Base-by-base conservation (phyloP, 2,329 filamentous ascomycete genomes). In the Aureobasidium sp. region DNA sequence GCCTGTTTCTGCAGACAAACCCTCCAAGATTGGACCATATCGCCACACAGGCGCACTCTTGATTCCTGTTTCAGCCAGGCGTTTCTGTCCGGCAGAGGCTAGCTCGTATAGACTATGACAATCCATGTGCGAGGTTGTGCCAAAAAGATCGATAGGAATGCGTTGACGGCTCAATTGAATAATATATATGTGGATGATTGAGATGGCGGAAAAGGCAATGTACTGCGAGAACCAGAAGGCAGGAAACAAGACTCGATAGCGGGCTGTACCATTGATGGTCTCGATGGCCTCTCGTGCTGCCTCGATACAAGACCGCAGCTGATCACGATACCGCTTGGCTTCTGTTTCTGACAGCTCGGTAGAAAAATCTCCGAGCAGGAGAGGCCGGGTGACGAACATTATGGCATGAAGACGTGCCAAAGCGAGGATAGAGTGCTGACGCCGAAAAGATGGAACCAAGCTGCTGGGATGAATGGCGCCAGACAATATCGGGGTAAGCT, bases 361-460 rank as follows among this genome's bases (percentile, higher is more conserved):
- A 15, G 56, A 59, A 3, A 39, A 44, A 17, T 59, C 66, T 27
- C 72, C 72, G 0, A 85, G 73, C 0, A 85, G 74, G 48, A 84
- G 82, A 0, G 80, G 78, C 0, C 83, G 77, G 50, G 81, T 83
- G 7, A 81, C 77, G 19, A 85, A 76, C 67, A 85, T 82, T 9
- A 81, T 74, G 2, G 82, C 80, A 59, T 85, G 82, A 5, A 76
- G 78, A 64, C 83, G 79, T 0, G 81, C 81, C 0, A 85, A 72
- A 42, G 78, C 79, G 11, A 85, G 69, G 0, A 82, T 81, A 0
- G 75, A 79, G 2, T 81, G 78, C 64, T 85, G 82, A 4, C 80
- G 73, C 60, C 79, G 76, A 65, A 80, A 82, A n/a, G 79, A 74
- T 1, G 79, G 75, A 35, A 80, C 77, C 8, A 79, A 68, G 60